Evolutionary conservation across 2,329 filamentous ascomycete genomes (phyloP).

Genomic region (Diaporthe sp.): DNA sequence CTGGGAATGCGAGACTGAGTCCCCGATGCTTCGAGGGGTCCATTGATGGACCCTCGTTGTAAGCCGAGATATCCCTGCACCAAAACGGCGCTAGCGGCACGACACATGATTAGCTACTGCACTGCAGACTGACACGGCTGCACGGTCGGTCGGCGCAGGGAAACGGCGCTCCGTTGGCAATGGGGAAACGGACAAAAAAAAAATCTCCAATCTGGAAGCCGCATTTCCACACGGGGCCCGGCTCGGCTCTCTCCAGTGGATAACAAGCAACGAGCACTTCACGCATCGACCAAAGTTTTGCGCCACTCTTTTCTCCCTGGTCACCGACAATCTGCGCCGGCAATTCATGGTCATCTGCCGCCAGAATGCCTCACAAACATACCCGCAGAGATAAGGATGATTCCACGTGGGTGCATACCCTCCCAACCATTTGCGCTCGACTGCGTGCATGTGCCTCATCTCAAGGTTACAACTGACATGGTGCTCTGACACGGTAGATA

Average conservation of each 20-base stretch:
- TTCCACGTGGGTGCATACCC: slow-evolving; percentile 57
- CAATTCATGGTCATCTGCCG: background rate
- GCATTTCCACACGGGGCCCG: slow-evolving; percentile 29
- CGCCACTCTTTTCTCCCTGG: slow-evolving; percentile 8
- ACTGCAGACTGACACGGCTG: background rate
- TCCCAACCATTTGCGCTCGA: slow-evolving; percentile 26
- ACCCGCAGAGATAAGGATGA: slow-evolving; percentile 73
- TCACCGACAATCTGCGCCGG: background rate
- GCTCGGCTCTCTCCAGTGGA: slow-evolving; percentile 14
- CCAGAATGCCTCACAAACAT: slow-evolving; percentile 87
- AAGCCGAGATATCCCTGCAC: slow-evolving; percentile 15
- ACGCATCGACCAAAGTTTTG: background rate
- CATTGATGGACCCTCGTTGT: slow-evolving; percentile 1
- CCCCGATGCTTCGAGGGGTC: slow-evolving; percentile 2
- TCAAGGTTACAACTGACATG: slow-evolving; percentile 13
- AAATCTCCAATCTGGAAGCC: slow-evolving; percentile 32
- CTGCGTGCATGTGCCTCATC: background rate
- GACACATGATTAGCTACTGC: background rate
- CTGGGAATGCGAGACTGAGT: slow-evolving; percentile 2
- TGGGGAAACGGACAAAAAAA: slow-evolving; percentile 22
- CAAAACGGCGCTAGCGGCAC: slow-evolving; percentile 17
- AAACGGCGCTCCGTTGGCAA: slow-evolving; percentile 25
- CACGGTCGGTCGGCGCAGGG: slow-evolving; percentile 17
- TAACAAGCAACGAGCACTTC: slow-evolving; percentile 5
- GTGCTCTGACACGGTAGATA: slow-evolving; percentile 52